Evolutionary conservation across 2,329 filamentous ascomycete species (phyloP).

Genomic region (Pseudocercospora fuligena): DNA sequence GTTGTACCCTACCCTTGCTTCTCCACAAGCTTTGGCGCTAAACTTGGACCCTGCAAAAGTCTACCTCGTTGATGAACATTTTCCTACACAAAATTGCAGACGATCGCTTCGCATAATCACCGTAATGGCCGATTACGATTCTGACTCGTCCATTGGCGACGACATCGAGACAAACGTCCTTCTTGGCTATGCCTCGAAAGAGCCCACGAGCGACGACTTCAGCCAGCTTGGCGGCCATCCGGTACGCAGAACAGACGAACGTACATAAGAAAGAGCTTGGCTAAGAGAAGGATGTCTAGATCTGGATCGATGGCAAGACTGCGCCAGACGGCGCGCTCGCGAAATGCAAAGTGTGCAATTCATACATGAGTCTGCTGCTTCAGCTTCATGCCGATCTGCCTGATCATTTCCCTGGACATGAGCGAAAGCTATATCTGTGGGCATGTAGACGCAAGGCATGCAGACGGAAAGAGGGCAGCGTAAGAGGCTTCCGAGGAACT

Average conservation of each 20-base stretch:
- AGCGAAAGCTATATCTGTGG: slow-evolving; percentile 86
- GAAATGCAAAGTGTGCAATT: slow-evolving; percentile 85
- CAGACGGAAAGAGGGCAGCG: slow-evolving; percentile 78
- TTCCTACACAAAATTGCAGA: neutral
- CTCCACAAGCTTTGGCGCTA: neutral
- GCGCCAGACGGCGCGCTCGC: slow-evolving; percentile 77
- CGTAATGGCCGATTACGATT: slow-evolving; percentile 71
- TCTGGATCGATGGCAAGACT: slow-evolving; percentile 77
- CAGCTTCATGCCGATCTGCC: slow-evolving; percentile 92
- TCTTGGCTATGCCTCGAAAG: slow-evolving; percentile 84
- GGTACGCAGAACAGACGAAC: slow-evolving; percentile 59
- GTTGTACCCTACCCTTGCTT: too few species aligned
- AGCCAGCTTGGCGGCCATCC: slow-evolving; percentile 87
- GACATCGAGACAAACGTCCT: slow-evolving; percentile 85
- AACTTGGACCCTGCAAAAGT: neutral
- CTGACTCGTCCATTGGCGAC: slow-evolving; percentile 75
- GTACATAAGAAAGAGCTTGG: slow-evolving; percentile 16
- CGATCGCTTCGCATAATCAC: neutral
- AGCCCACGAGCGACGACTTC: slow-evolving; percentile 78
- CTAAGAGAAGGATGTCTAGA: slow-evolving; percentile 55
- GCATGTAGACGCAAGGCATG: slow-evolving; percentile 79
- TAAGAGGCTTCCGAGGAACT: slow-evolving; percentile 74
- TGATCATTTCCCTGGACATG: slow-evolving; percentile 82
- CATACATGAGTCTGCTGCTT: slow-evolving; percentile 80
- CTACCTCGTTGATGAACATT: neutral